Base-by-base conservation (phyloP, 78 protist genomes). In the Polysphondylium violaceum region DNA sequence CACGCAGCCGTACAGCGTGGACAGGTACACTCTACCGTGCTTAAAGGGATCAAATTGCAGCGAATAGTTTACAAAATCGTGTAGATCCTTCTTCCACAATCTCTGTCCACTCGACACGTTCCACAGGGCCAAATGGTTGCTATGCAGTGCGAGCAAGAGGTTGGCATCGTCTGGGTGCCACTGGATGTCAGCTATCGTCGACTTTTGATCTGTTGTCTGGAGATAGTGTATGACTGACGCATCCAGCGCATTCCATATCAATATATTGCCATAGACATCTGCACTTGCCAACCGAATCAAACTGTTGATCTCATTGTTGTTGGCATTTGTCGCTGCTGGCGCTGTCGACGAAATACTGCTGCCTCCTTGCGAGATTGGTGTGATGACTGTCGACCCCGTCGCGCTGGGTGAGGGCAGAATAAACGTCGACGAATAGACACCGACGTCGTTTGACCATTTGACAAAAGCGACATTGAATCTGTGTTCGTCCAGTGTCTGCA, bases 401-500 rank as follows among this genome's bases (percentile, higher is more conserved):
- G 17, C 23, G 43, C 35, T 25, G 23, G 14, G 51, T 36, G 25
- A 29, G 27, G 31, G 23, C n/a, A 21, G n/a, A 23, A 43, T 33
- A 14, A 25, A 43, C 3, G 55, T 41, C 23, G 55, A n/a, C 25
- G 56, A 50, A 19, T 36, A 74, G 4, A 31, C 17, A 31, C 38
- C 21, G 21, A 74, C 60, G 36, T 74, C 81, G 23, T 74, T 74
- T 55, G 75, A 87, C 81, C 81, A 87, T 33, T 74, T 53, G 2
- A 87, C 77, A 31, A 76, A 25, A 27, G 64, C 51, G 17, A 87
- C 93, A 58, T 65, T 53, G 43, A 23, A 60, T 31, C 51, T 12
- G 59, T 87, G 93, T 67, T 75, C 93, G 56, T 43, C 65, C 6
- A 87, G 74, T 40, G 93, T 87, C 29, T 87, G 93, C 23, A 87